Evolutionary conservation across 192 early-diverging fungal species (phyloP).

Genomic region (Rhizophagus clarus): DNA sequence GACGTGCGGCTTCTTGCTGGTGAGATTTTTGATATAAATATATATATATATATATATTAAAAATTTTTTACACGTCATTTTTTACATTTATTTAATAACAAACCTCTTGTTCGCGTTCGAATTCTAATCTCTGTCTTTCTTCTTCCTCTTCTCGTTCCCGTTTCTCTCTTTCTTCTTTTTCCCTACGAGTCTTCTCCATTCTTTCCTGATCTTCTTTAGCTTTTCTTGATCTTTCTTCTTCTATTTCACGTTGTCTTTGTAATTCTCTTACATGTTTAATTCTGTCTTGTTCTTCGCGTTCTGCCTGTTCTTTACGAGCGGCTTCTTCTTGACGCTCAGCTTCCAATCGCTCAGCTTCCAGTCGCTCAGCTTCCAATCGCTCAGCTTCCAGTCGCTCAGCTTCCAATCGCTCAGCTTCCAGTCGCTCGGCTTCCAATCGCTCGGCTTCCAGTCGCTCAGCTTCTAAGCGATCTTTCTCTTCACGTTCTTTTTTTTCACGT

Average conservation of each 20-base stretch:
- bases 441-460: no score
- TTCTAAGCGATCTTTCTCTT: conserved; percentile 23
- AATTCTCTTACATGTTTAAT: conserved; percentile 34
- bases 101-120: conserved; percentile 25
- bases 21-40: background rate
- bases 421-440: conserved; percentile 30
- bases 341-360: conserved; percentile 25
- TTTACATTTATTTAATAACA: background rate
- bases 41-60: no score
- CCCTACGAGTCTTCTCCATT: conserved; percentile 37
- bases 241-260: conserved; percentile 38
- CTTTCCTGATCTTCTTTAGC: conserved; percentile 26
- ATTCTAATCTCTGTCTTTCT: conserved; percentile 34
- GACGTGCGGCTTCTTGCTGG: background rate
- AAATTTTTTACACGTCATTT: no score
- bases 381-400: conserved; percentile 31
- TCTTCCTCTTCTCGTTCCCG: conserved; percentile 44
- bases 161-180: conserved; percentile 34
- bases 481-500: conserved; percentile 31
- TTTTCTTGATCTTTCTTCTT: conserved; percentile 42
- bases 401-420: no score
- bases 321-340: conserved; percentile 35
- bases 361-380: conserved; percentile 29
- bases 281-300: conserved; percentile 33
- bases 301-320: conserved; percentile 29